Conservation (phyloP, 2,329 filamentous ascomycete species). For the Trichoderma sp. region DNA sequence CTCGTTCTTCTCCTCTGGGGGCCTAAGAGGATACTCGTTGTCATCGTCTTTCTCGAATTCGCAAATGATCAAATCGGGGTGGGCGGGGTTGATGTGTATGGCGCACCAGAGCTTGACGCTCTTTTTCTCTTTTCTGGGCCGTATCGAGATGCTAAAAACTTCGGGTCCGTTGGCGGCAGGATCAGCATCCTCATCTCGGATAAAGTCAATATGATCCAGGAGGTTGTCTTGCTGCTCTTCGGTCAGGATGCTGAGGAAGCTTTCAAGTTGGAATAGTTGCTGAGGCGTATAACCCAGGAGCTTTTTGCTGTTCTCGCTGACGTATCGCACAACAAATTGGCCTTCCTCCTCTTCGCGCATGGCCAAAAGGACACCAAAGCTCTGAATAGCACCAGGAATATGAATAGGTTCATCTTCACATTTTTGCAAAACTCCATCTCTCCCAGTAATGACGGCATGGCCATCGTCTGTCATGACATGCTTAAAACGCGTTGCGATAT, state of each 20-base stretch:
- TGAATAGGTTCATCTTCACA: conserved; percentile 93
- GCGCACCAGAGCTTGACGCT: conserved; percentile 80
- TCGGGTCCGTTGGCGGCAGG: conserved; percentile 75
- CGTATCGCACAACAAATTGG: conserved; percentile 67
- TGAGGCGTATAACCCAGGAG: conserved; percentile 76
- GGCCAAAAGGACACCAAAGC: conserved; percentile 74
- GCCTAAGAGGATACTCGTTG: conserved; percentile 62
- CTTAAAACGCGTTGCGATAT: conserved; percentile 73
- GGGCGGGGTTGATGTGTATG: conserved; percentile 69
- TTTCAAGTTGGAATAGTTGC: conserved; percentile 70
- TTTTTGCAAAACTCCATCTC: conserved; percentile 68
- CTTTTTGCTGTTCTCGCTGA: conserved; percentile 75
- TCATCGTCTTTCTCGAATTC: conserved; percentile 89
- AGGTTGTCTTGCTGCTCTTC: conserved; percentile 83
- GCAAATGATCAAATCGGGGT: conserved; percentile 73
- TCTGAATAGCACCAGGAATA: conserved; percentile 77
- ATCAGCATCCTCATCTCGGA: conserved; percentile 77
- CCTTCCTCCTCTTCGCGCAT: conserved; percentile 69
- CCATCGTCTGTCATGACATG: conserved; percentile 74
- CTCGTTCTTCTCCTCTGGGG: conserved; percentile 48
- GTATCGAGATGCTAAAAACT: conserved; percentile 78
- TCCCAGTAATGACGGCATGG: conserved; percentile 78
- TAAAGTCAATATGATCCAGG: conserved; percentile 83
- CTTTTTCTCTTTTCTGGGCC: conserved; percentile 47
- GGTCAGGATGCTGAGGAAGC: conserved; percentile 78